Percentiles rank a stretch among this genome's conserved stretches.
Conservation (phyloP, 768 basidiomycete species). For the Holtermannia corniformis region DNA sequence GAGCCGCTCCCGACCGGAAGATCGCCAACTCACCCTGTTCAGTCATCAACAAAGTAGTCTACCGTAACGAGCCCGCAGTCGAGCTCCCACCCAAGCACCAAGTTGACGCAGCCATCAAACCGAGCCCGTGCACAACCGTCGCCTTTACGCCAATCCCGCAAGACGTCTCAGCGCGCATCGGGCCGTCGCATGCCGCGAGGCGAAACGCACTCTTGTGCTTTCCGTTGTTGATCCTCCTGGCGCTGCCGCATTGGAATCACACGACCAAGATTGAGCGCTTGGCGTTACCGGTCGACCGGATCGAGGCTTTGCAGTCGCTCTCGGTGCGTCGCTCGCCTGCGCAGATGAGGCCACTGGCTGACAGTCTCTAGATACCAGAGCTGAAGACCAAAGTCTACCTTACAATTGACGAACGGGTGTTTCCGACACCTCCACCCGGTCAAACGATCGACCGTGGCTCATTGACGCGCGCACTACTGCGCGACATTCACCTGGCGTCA, state of each 20-base stretch:
- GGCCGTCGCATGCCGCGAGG: constrained; percentile 19
- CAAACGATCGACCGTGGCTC: background rate
- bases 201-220: constrained; percentile 59
- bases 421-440: constrained; percentile 20
- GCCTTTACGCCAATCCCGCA: background rate
- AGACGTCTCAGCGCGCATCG: background rate
- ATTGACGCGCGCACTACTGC: background rate
- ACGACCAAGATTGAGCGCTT: constrained; percentile 82
- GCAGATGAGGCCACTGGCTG: background rate
- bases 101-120: too few species aligned
- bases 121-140: too few species aligned
- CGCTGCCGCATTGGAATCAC: constrained; percentile 85
- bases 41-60: too few species aligned
- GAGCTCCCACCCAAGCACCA: too few species aligned
- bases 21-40: too few species aligned
- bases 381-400: constrained; percentile 21
- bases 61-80: too few species aligned
- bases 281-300: constrained; percentile 56
- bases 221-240: constrained; percentile 65
- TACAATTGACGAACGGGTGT: constrained; percentile 21
- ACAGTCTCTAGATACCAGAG: constrained; percentile 6
- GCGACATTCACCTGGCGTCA: background rate
- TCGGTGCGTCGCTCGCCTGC: constrained; percentile 14
- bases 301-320: constrained; percentile 49
- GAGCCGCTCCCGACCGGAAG: too few species aligned